Evolutionary conservation across 1,284 basidiomycete genomes (phyloP), one percentile per base, ranked within the genome.

Genomic region (Anthracocystis panici-leucophaei): DNA sequence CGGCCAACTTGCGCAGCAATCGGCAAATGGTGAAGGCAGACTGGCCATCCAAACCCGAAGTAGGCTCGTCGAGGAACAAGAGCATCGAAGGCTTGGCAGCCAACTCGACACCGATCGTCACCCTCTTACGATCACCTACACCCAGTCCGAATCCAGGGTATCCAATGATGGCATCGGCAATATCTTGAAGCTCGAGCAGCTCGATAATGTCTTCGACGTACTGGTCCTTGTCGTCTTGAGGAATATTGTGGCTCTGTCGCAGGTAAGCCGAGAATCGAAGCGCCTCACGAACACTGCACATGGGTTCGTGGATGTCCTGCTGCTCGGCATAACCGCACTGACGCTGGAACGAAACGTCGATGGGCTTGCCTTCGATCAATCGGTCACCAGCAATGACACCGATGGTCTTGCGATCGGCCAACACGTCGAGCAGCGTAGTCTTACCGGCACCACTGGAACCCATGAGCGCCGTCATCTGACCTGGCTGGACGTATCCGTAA

Each of bases 11-110:
- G 29, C 91, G 89, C 54, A 95, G 87, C 82, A 95, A 91, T 2
- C 89, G 88, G 55, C 93, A 88, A 78, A 96, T 93, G 16, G 91
- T 91, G 91, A 92, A 95, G 0, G 94, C 93, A 53, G 91, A 92
- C 83, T 95, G 93, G 2, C 92, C 93, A 83, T 95, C 94, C 29
- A 96, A 87, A 48, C 94, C 93, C 12, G 92, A 93, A 0, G 92
- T 93, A 46, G 75, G 86, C 64, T 82, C 81, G 73, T 78, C 83
- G 46, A 81, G 66, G 55, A 41, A 61, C 25, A 95, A 88, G 0
- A 95, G 87, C 3, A 93, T 87, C 79, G 89, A 90, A 0, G 92
- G 92, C 89, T 86, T 92, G 4, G 92, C 91, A 23, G 92, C 92
- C 25, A 93, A 86, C 82, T 94, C 93, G 38, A 94, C 89, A 76